phyloP scores from a whole-genome alignment of 345 rosid genomes.

The Arabis alpina region DNA sequence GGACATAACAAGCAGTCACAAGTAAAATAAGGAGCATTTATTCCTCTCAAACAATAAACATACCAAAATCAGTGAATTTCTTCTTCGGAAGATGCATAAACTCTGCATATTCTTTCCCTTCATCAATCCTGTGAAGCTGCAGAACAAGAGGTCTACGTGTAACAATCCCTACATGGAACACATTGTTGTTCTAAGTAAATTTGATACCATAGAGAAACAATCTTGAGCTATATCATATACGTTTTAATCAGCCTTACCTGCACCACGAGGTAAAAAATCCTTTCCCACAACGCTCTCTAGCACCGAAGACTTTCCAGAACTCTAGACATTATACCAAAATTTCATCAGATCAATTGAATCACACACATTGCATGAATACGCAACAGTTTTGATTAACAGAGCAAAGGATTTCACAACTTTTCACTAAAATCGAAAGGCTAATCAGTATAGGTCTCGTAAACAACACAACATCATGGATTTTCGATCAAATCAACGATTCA shows the following conservation, averaged over 20 bases:
- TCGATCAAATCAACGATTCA: conserved; percentile 19
- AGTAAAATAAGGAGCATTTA: not conserved
- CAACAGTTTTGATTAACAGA: conserved; percentile 1
- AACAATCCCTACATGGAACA: conserved; percentile 78
- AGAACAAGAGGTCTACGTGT: conserved; percentile 96
- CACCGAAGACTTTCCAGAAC: conserved; percentile 97
- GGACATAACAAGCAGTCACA: not conserved
- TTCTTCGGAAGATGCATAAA: conserved; percentile 94
- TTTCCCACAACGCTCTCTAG: conserved; percentile 93
- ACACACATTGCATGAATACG: conserved; percentile 8
- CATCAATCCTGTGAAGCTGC: conserved; percentile 92
- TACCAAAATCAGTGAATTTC: conserved; percentile 90
- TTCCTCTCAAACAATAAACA: conserved; percentile 1
- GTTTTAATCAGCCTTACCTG: conserved; percentile 53
- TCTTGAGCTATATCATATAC: conserved; percentile 8
- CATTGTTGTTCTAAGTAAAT: conserved; percentile 19
- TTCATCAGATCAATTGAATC: conserved; percentile 27
- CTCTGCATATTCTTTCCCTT: conserved; percentile 92
- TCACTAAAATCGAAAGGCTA: not conserved
- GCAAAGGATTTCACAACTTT: not conserved
- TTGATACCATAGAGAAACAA: not conserved
- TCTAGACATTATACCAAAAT: conserved; percentile 50
- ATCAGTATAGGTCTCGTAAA: not conserved
- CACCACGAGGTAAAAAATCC: conserved; percentile 96
- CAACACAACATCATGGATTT: conserved; percentile 8